Base-by-base conservation (phyloP, 495 filamentous ascomycete genomes). In the Trichoderma asperelloides region DNA sequence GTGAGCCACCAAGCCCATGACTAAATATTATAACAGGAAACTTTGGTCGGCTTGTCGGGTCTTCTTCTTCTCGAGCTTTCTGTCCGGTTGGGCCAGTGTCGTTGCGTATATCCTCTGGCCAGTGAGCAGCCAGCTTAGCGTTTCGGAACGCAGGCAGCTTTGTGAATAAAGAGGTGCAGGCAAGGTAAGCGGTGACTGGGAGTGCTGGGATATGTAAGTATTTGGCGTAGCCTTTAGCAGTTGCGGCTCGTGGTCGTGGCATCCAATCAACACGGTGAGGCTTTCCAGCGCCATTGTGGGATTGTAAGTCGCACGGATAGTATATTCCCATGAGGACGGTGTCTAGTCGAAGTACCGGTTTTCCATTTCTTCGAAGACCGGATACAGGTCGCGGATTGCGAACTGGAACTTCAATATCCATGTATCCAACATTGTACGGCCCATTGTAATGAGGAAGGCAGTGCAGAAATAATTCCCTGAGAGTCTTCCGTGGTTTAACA, bases 21-120 rank as follows among this genome's bases (percentile, higher is more conserved):
- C 85, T 88, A 74, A 91, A 90, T 49, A 90, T 76, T 72, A 89
- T 81, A 4, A 89, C 85, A 27, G 88, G 86, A 75, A 87, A 88
- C 73, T 74, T 78, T 18, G 76, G 73, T 62, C 49, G 70, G n/a
- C 16, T 4, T 2, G 69, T 68, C 3, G 57, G 43, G 23, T 63
- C 67, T 40, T 41, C 71, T 62, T 65, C 69, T 13, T 65, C 68
- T 81, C 74, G 25, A 79, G 76, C 66, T 78, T 76, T 45, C 43
- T 71, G 66, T 57, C 49, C 70, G 43, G 69, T 21, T 21, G 69
- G 62, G 27, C 43, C 41, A n/a, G 60, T 67, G 39, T 49, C 65
- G 0, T 45, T 55, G 30, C 23, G 33, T 28, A 68, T 9, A 60
- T 64, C 64, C 25, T 67, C 62, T 8, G 74, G 69, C 70, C 71